Base-by-base conservation (phyloP, 108 stramenopile species). In the Phaeodactylum tricornutum region DNA sequence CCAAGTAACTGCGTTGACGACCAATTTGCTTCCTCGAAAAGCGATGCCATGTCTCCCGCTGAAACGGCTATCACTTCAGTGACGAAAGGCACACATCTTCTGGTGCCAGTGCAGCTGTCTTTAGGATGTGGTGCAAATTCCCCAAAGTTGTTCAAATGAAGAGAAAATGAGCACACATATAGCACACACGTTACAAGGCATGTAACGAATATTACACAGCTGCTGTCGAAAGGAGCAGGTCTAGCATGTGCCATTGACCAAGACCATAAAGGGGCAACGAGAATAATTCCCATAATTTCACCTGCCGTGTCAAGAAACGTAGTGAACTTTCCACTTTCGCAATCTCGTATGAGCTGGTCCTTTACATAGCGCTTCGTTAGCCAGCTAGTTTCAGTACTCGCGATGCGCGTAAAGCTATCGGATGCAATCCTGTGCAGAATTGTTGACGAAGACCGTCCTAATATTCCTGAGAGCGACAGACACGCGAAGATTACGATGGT, bases 21-120 rank as follows among this genome's bases (percentile, higher is more conserved):
- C 31, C 32, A 58, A 25, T 58, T 48, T 7, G 17, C 50, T 27
- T 50, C 59, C 5, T 60, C 59, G 17, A 60, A 51, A 4, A 60
- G 40, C 23, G 35, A 38, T 0, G 59, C 59, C 40, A 60, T 50
- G 27, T 60, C 59, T 15, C 47, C 33, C 24, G 41, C 20, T 30
- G 50, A 51, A 20, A 60, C 59, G 4, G 39, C 19, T 3, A 35
- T 40, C 36, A 60, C 24, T 50, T 51, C 40, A 15, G 22, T 42
- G 3, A 60, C 29, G 39, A 60, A 46, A 4, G 39, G 33, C 9
- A 33, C 2, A 15, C 11, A 40, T 17, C 24, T 1, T 16, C 59
- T 6, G 1, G 59, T 15, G 1, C 37, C 11, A 8, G 22, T 20
- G 25, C 29, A 20, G 11, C 21, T 20, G 15, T 40, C 38, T 40